Evolutionary conservation across 2,329 filamentous ascomycete genomes (phyloP), one percentile per base, ranked within the genome.

Genomic region (Blumeriella jaapii): DNA sequence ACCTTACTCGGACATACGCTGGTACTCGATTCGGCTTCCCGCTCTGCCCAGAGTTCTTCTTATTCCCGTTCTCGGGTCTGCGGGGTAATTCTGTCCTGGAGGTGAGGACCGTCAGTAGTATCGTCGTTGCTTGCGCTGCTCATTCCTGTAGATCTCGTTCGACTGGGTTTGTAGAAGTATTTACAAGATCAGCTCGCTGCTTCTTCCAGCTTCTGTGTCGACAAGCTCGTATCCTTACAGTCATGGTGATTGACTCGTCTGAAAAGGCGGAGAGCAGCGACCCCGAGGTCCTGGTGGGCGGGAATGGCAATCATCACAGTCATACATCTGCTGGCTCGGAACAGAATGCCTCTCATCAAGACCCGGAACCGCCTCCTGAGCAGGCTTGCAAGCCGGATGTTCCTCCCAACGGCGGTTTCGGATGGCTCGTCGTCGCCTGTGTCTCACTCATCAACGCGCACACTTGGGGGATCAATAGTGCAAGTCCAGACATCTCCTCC

Each of bases 391-490:
- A 34, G 13, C 24, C 29, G 12, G 31, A 67, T 49, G 55, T 60
- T 3, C 62, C 65, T 7, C 68, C 68, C 1, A 62, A 72, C 54
- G 69, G 71, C 25, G 71, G 70, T 10, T 74, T 73, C 51, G 68
- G 69, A 14, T 73, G 69, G 69, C 61, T 71, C 5, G 69, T 64
- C 45, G 66, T 68, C 12, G 59, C 52, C 16, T 62, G 59, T 43
- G 52, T 54, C 11, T 58, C 57, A 32, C 43, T 58, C 5, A 64
- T 68, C 22, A 67, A 65, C 45, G 59, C 55, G 1, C 61, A 66
- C 47, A 67, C 62, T 4, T 67, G 64, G 64, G 62, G 61, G 23
- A 31, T 55, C n/a, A 55, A 55, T 19, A 48, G 45, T 37, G 53
- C 55, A 39, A 40, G 47, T 40, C 8, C 14, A n/a, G 15, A 6